phyloP scores from a whole-genome alignment of 2,329 filamentous ascomycete species.

The Phyllosticta citriasiana region DNA sequence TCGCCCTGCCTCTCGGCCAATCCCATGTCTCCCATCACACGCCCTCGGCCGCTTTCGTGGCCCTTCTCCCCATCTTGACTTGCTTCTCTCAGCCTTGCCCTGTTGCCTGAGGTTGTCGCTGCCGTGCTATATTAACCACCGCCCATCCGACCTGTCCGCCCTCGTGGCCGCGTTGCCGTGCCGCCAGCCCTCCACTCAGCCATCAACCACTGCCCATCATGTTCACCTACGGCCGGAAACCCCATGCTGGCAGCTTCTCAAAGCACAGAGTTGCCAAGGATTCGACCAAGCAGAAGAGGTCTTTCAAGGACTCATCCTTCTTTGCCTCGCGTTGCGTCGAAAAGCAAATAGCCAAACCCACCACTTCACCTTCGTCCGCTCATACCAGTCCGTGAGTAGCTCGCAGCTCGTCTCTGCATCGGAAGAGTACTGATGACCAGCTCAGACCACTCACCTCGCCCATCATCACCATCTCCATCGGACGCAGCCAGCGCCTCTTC shows the following conservation, averaged over 20 bases:
- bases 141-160: not conserved
- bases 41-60: not conserved
- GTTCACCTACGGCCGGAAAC: slow-evolving; percentile 24
- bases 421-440: slow-evolving; percentile 4
- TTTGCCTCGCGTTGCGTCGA: slow-evolving; percentile 16
- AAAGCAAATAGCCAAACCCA: slow-evolving; percentile 20
- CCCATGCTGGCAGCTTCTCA: slow-evolving; percentile 26
- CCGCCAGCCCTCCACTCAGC: not conserved
- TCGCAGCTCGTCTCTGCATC: not conserved
- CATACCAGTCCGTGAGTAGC: slow-evolving; percentile 18
- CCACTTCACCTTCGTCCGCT: slow-evolving; percentile 14
- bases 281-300: slow-evolving; percentile 27
- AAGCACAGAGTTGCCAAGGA: slow-evolving; percentile 30
- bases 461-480: slow-evolving; percentile 72
- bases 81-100: not conserved
- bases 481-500: slow-evolving; percentile 76
- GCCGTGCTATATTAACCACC: not conserved
- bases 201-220: slow-evolving; percentile 16
- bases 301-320: slow-evolving; percentile 20
- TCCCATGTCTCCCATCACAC: not conserved
- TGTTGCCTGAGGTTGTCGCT: not conserved
- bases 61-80: not conserved
- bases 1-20: not conserved
- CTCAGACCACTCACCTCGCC: slow-evolving; percentile 28
- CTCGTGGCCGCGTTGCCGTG: not conserved